Evolutionary conservation across 441 rosid species (phyloP).

Genomic region (Manihot esculenta): DNA sequence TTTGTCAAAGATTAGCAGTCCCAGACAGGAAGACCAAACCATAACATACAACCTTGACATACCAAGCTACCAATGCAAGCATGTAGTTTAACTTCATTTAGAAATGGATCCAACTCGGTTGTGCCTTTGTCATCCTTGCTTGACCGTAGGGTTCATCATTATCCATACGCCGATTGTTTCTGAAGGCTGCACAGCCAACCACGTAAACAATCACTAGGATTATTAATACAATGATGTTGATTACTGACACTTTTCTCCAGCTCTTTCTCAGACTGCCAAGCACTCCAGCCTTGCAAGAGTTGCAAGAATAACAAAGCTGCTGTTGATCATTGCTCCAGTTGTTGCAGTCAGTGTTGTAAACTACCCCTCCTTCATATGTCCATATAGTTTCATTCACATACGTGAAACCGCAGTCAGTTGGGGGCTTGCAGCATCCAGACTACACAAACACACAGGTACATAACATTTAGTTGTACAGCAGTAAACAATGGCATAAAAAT

Average conservation of each 20-base stretch:
- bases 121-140: slow-evolving; percentile 76
- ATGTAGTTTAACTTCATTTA: neutral
- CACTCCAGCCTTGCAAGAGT: slow-evolving; percentile 91
- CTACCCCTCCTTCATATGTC: slow-evolving; percentile 42
- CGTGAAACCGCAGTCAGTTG: slow-evolving; percentile 63
- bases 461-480: neutral
- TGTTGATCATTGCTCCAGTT: slow-evolving; percentile 69
- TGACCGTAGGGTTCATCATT: slow-evolving; percentile 71
- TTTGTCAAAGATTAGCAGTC: slow-evolving; percentile 6
- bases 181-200: slow-evolving; percentile 67
- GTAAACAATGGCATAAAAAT: too few species aligned
- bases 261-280: slow-evolving; percentile 79
- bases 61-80: neutral
- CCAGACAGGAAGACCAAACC: slow-evolving; percentile 15
- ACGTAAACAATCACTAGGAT: slow-evolving; percentile 74
- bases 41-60: slow-evolving; percentile 4
- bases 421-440: slow-evolving; percentile 98
- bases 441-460: slow-evolving; percentile 16
- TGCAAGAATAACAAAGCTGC: slow-evolving; percentile 64
- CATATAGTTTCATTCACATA: slow-evolving; percentile 75
- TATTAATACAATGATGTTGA: slow-evolving; percentile 71
- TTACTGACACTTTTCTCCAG: slow-evolving; percentile 90
- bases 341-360: slow-evolving; percentile 49
- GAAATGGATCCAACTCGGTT: slow-evolving; percentile 55
- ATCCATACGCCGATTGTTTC: slow-evolving; percentile 73